A percentile compares a stretch with the other conserved stretches of the same genome.
Conservation (phyloP, 495 filamentous ascomycete species). For the Lepraria neglecta region DNA sequence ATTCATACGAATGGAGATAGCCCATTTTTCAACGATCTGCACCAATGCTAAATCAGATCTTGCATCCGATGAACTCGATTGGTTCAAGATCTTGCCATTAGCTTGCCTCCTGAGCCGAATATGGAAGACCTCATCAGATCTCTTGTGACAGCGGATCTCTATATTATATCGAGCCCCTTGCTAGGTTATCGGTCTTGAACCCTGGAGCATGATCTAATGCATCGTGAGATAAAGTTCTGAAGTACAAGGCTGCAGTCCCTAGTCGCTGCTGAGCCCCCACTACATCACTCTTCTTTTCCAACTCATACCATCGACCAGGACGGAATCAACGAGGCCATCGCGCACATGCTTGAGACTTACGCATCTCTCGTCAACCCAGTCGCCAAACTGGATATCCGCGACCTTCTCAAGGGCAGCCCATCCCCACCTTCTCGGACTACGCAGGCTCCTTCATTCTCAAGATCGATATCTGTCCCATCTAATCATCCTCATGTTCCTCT, state of each 20-base stretch:
- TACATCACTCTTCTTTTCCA: constrained; percentile 2
- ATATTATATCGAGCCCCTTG: constrained; percentile 10
- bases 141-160: neutral
- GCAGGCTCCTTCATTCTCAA: constrained; percentile 14
- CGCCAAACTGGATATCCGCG: constrained; percentile 28
- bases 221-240: neutral
- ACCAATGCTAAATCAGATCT: constrained; percentile 7
- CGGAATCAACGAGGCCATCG: constrained; percentile 6
- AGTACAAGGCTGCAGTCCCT: constrained; percentile 7
- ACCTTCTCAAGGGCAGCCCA: constrained; percentile 18
- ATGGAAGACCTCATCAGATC: constrained; percentile 4
- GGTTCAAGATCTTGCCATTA: constrained; percentile 10
- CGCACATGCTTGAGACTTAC: constrained; percentile 20
- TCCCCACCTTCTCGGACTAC: constrained; percentile 18
- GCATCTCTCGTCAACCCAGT: constrained; percentile 22
- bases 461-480: constrained; percentile 15
- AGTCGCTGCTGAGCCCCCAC: neutral
- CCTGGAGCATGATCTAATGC: neutral
- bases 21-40: neutral
- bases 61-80: constrained; percentile 3
- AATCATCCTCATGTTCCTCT: neutral
- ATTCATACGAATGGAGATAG: constrained; percentile 6
- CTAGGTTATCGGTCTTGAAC: neutral
- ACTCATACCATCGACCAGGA: neutral
- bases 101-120: neutral